phyloP scores from a whole-genome alignment of 345 rosid species.

The Angophora floribunda region DNA sequence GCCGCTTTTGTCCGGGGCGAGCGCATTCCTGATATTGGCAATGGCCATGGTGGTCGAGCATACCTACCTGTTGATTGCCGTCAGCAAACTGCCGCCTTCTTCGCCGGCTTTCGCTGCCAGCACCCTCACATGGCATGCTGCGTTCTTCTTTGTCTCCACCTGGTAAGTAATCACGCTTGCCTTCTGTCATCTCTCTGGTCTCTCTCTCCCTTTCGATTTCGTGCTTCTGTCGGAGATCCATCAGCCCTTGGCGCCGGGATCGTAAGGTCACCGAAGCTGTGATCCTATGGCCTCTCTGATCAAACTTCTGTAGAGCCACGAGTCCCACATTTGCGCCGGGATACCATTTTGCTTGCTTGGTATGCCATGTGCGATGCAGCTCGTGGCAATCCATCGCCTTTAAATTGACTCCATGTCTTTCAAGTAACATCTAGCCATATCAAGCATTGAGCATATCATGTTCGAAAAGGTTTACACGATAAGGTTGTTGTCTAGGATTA shows the following conservation, averaged over 20 bases:
- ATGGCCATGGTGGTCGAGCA: constrained; percentile 64
- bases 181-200: neutral
- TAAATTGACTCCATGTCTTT: neutral
- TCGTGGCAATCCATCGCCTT: neutral
- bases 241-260: neutral
- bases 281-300: neutral
- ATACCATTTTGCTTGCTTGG: neutral
- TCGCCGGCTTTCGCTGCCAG: constrained; percentile 9
- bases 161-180: constrained; percentile 29
- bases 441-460: neutral
- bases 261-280: neutral
- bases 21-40: constrained; percentile 58
- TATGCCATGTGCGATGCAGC: neutral
- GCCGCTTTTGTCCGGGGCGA: constrained; percentile 51
- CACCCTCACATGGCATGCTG: constrained; percentile 56
- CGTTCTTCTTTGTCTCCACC: constrained; percentile 64
- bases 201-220: neutral
- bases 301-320: neutral
- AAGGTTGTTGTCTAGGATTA: no score
- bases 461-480: no score
- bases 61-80: constrained; percentile 51
- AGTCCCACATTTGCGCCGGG: neutral
- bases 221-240: neutral
- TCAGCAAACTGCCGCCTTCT: constrained; percentile 51
- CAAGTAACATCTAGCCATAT: neutral